Percentiles rank a stretch among this genome's conserved stretches.
Conservation (phyloP, 1,139 yeast species). For the Saccharomyces hybrid region DNA sequence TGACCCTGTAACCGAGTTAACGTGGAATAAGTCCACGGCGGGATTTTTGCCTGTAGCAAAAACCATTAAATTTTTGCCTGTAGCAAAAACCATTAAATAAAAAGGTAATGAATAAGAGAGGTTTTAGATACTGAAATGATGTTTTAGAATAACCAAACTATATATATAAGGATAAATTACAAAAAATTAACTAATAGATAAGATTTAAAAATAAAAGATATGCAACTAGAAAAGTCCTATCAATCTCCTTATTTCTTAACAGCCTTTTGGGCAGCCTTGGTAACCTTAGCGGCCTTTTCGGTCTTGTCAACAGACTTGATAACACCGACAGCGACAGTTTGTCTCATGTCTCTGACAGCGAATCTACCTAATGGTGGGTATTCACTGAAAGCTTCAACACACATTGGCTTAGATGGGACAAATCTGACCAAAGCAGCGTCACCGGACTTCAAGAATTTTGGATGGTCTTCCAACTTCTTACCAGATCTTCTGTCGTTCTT, state of each 20-base stretch:
- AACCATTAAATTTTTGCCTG: neutral
- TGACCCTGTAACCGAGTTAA: slow-evolving; percentile 23
- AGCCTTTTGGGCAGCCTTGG: slow-evolving; percentile 99
- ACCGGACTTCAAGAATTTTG: slow-evolving; percentile 88
- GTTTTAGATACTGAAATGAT: slow-evolving; percentile 1
- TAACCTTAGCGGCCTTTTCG: slow-evolving; percentile 91
- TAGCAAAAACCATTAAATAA: neutral
- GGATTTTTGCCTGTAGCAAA: neutral
- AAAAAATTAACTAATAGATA: slow-evolving; percentile 1
- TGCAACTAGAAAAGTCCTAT: neutral
- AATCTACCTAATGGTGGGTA: slow-evolving; percentile 99
- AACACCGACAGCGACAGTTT: slow-evolving; percentile 99
- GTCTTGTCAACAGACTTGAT: slow-evolving; percentile 97
- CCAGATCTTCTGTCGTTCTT: slow-evolving; percentile 94
- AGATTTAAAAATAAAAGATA: neutral
- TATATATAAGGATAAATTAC: neutral
- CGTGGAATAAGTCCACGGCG: neutral
- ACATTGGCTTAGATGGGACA: slow-evolving; percentile 93
- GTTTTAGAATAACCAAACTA: neutral
- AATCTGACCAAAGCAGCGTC: slow-evolving; percentile 89
- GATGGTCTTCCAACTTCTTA: slow-evolving; percentile 74
- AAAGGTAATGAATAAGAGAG: neutral
- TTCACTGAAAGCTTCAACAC: slow-evolving; percentile 93
- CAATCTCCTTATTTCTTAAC: slow-evolving; percentile 5
- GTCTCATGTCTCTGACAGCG: slow-evolving; percentile 99